Base-by-base conservation (phyloP, 495 filamentous ascomycete genomes). In the Penicillium chermesinum region DNA sequence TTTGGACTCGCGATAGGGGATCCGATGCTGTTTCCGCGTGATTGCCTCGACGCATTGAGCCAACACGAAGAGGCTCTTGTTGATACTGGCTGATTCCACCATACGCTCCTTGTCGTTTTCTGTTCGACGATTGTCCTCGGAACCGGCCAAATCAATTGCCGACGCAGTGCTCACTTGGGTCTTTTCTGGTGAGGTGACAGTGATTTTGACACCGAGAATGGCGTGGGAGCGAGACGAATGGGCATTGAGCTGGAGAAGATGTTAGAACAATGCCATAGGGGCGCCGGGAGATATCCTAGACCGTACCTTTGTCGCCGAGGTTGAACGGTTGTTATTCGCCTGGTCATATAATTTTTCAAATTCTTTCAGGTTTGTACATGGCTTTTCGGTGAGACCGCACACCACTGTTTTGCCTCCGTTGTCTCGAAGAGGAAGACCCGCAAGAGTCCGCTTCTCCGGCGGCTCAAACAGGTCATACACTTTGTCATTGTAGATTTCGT, bases 21-120 rank as follows among this genome's bases (percentile, higher is more conserved):
- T 91, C 17, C 93, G 81, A 42, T 79, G 78, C 42, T 85, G 80
- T 59, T 87, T 86, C 58, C 82, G 83, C 48, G 76, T 80, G 54
- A 98, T 98, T 12, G 93, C 93, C 67, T 98, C 93, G 37, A 97
- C 89, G 58, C 93, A 98, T 62, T 96, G 90, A 17, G 89, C 89
- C 21, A 98, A 72, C 22, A 95, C 90, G 56, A 98, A 98, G 9
- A 98, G 75, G 52, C 85, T 91, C 71, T 96, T 98, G 75, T 98
- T 98, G 73, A 98, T 98, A 61, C 89, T 94, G 2, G 91, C 89
- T n/a, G 89, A 95, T 64, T 98, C 93, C 2, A 94, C 78, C 73
- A 98, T 78, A 12, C 93, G 75, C 59, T 96, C 89, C 67, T 93
- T 94, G 51, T 85, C 88, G 67, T 98, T 98, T 27, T 95, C 90